Evolutionary conservation across 2,329 filamentous ascomycete genomes (phyloP).

Genomic region (Aspergillus awamori): DNA sequence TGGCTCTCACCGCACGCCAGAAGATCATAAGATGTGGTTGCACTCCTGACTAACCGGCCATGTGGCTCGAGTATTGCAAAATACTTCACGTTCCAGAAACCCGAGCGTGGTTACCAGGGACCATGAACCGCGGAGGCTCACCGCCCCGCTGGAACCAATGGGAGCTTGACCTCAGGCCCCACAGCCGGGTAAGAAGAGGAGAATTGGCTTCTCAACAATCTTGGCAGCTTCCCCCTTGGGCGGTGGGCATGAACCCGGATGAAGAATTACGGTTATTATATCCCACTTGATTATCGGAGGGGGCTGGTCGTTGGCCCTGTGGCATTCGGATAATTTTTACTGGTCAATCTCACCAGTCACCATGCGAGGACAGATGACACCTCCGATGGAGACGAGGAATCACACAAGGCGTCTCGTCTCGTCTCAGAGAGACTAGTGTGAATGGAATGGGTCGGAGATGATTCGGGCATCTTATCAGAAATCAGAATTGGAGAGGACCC

Average conservation of each 20-base stretch:
- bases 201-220: constrained; percentile 21
- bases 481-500: not conserved
- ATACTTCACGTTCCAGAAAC: not conserved
- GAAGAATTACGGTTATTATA: not conserved
- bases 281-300: too few species aligned
- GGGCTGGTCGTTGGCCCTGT: not conserved
- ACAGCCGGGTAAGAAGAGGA: constrained; percentile 3
- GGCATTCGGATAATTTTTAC: not conserved
- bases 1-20: not conserved
- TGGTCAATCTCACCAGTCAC: not conserved
- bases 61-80: constrained; percentile 1
- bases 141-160: constrained; percentile 16
- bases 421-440: too few species aligned
- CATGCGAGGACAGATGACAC: not conserved
- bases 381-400: not conserved
- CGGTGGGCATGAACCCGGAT: not conserved
- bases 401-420: not conserved
- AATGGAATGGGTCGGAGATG: not conserved
- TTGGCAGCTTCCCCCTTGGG: constrained; percentile 11
- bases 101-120: constrained; percentile 4
- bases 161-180: not conserved
- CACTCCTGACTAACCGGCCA: not conserved
- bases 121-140: constrained; percentile 16
- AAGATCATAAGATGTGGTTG: constrained; percentile 5
- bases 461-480: constrained; percentile 3